Evolutionary conservation across 1,139 yeast species (phyloP).

Genomic region (Kazachstania sp.): DNA sequence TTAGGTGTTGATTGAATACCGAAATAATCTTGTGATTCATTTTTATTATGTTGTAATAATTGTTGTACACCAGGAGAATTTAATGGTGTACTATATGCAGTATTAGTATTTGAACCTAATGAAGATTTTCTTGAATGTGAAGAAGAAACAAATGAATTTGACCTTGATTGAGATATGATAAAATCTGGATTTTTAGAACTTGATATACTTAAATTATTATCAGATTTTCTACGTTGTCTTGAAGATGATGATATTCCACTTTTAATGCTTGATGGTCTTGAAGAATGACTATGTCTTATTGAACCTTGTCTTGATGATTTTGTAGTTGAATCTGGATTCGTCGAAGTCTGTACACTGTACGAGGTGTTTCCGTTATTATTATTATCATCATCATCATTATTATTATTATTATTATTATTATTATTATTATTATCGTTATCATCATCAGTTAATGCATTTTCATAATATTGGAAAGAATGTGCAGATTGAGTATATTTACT

Average conservation of each 20-base stretch:
- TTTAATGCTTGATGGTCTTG: slow-evolving; percentile 20
- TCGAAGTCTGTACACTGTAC: neutral
- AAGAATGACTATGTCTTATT: slow-evolving; percentile 14
- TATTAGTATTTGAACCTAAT: slow-evolving; percentile 20
- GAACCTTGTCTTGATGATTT: slow-evolving; percentile 12
- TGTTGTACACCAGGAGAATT: slow-evolving; percentile 24
- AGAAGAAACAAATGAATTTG: slow-evolving; percentile 23
- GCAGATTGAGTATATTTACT: slow-evolving; percentile 23
- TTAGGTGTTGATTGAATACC: neutral
- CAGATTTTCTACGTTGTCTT: slow-evolving; percentile 17
- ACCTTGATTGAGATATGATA: slow-evolving; percentile 7
- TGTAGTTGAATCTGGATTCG: neutral
- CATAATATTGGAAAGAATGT: slow-evolving; percentile 21
- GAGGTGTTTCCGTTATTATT: slow-evolving; percentile 7
- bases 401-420: neutral
- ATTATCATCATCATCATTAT: slow-evolving; percentile 23
- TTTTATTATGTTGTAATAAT: neutral
- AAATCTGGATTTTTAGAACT: slow-evolving; percentile 1
- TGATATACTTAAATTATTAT: slow-evolving; percentile 6
- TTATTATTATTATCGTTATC: slow-evolving; percentile 17
- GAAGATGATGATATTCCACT: slow-evolving; percentile 14
- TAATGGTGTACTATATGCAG: slow-evolving; percentile 27
- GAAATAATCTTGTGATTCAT: slow-evolving; percentile 6
- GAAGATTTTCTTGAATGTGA: slow-evolving; percentile 28
- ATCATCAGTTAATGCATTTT: slow-evolving; percentile 28